These are phyloP conservation scores for Lactarius hengduanensis DNA, from an alignment of 768 basidiomycete genomes.

Conservation along the genomic window DNA sequence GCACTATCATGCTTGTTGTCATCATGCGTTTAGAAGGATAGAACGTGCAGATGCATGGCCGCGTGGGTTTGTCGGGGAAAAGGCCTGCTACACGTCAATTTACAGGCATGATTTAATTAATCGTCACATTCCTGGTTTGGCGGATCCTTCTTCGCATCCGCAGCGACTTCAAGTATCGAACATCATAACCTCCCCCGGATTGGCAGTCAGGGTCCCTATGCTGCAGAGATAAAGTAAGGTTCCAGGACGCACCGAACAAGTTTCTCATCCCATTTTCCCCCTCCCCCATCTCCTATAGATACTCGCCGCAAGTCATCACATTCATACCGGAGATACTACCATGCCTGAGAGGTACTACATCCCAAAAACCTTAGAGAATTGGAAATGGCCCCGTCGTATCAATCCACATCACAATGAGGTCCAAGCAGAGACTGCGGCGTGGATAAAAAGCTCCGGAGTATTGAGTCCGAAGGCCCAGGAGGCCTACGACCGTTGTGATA, in stretches of 20 bases:
- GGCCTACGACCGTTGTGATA: conserved; percentile 24
- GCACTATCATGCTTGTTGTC: no score
- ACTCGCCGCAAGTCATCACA: background rate
- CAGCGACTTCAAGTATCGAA: no score
- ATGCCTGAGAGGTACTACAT: conserved; percentile 4
- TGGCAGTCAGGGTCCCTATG: no score
- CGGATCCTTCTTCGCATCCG: no score
- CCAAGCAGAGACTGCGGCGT: conserved; percentile 14
- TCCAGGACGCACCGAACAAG: background rate
- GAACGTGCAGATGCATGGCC: no score
- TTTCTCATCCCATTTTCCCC: background rate
- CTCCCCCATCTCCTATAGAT: background rate
- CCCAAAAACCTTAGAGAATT: conserved; percentile 15
- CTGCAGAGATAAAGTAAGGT: no score
- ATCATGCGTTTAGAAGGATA: no score
- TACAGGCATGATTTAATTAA: no score
- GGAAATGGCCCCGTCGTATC: conserved; percentile 27
- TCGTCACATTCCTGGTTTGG: no score
- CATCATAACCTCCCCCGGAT: no score
- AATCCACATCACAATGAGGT: conserved; percentile 25
- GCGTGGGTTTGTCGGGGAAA: no score
- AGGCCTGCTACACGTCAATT: no score
- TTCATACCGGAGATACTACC: background rate
- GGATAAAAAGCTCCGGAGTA: conserved; percentile 23
- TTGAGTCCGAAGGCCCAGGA: conserved; percentile 16